Conservation (phyloP, 352 stramenopile species). For the Globisporangium orthogonon region DNA sequence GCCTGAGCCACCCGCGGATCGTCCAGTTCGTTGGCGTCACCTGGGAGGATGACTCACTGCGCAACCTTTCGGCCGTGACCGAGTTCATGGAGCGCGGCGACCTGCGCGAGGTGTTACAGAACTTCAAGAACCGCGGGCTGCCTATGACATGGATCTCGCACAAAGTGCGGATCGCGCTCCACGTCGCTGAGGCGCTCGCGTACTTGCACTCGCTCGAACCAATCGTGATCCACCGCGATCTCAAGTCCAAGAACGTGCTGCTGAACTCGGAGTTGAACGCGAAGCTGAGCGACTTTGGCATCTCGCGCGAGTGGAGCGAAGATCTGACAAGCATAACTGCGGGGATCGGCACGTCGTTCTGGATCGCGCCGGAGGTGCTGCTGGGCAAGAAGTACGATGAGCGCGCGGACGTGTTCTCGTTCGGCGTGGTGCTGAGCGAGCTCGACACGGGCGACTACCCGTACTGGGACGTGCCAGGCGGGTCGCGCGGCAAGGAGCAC, state of each 20-base stretch:
- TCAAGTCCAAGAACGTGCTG: conserved; percentile 5
- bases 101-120: conserved; percentile 46
- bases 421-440: conserved; percentile 43
- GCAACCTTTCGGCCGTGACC: conserved; percentile 48
- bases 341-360: conserved; percentile 63
- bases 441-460: conserved; percentile 56
- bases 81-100: conserved; percentile 75
- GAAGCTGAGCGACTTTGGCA: conserved; percentile 76
- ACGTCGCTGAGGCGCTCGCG: neutral
- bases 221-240: neutral
- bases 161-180: neutral
- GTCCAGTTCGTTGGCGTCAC: conserved; percentile 64
- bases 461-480: conserved; percentile 54
- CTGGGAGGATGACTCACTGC: conserved; percentile 48
- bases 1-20: conserved; percentile 46
- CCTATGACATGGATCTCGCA: neutral
- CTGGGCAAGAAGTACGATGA: conserved; percentile 54
- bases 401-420: conserved; percentile 48
- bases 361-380: conserved; percentile 65
- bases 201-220: neutral
- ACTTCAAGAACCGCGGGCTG: neutral
- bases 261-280: conserved; percentile 41
- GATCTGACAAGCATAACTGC: conserved; percentile 65
- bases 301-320: conserved; percentile 47
- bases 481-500: conserved; percentile 38